Evolutionary conservation across 495 filamentous ascomycete species (phyloP).

Genomic region (Podospora comata): DNA sequence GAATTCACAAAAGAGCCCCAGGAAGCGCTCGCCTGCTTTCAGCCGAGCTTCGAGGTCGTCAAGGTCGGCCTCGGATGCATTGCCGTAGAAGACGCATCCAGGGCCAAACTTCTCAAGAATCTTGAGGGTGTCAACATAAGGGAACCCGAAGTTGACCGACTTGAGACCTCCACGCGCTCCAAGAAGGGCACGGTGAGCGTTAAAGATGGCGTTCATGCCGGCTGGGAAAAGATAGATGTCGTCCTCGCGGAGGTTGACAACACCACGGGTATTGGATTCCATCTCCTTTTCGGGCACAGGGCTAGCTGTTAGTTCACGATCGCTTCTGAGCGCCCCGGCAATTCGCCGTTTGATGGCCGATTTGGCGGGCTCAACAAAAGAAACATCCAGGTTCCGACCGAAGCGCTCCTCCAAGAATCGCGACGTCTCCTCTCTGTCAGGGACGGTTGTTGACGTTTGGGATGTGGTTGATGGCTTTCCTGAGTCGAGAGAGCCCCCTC

Average conservation of each 20-base stretch:
- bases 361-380: slow-evolving; percentile 76
- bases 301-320: slow-evolving; percentile 57
- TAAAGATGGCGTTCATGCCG: slow-evolving; percentile 95
- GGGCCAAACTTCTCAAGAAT: slow-evolving; percentile 92
- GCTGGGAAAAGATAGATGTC: slow-evolving; percentile 86
- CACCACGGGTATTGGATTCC: slow-evolving; percentile 49
- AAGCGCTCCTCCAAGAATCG: slow-evolving; percentile 93
- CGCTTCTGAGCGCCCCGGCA: slow-evolving; percentile 74
- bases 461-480: slow-evolving; percentile 18
- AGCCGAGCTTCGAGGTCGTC: slow-evolving; percentile 79
- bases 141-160: slow-evolving; percentile 79
- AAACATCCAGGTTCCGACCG: slow-evolving; percentile 80
- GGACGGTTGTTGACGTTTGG: slow-evolving; percentile 12
- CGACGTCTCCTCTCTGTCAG: slow-evolving; percentile 52
- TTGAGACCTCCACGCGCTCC: slow-evolving; percentile 56
- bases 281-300: slow-evolving; percentile 35
- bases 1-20: slow-evolving; percentile 90
- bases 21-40: slow-evolving; percentile 67
- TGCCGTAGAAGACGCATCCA: slow-evolving; percentile 86
- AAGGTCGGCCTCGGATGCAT: slow-evolving; percentile 74
- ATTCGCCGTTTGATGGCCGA: slow-evolving; percentile 82
- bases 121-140: slow-evolving; percentile 95
- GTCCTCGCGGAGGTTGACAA: slow-evolving; percentile 73
- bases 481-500: slow-evolving; percentile 50
- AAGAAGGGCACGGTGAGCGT: slow-evolving; percentile 71